These are phyloP conservation scores for Moelleriella libera DNA, from an alignment of 2,329 filamentous ascomycete species.

Conservation along the genomic window DNA sequence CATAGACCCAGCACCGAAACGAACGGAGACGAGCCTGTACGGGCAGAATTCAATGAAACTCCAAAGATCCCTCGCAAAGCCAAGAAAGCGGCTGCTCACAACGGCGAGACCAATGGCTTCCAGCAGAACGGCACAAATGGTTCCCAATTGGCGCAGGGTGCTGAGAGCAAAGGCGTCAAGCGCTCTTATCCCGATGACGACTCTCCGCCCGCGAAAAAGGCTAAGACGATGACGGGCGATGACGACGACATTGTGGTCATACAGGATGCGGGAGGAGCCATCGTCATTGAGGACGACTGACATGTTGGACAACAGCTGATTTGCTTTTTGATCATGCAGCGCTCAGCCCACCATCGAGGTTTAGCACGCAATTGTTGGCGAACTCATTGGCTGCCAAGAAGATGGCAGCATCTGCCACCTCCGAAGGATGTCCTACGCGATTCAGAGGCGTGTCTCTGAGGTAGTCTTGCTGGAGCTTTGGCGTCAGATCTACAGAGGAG, in stretches of 20 bases:
- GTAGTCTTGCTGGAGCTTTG: conserved; percentile 20
- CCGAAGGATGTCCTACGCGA: conserved; percentile 54
- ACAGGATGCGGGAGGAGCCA: conserved; percentile 44
- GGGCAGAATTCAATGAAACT: conserved; percentile 26
- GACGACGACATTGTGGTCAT: conserved; percentile 30
- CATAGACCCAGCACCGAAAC: conserved; percentile 24
- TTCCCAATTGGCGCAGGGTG: conserved; percentile 17
- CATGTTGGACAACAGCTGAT: not conserved
- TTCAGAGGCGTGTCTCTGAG: conserved; percentile 41
- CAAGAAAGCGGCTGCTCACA: conserved; percentile 25
- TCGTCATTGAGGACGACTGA: conserved; percentile 53
- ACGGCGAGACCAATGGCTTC: conserved; percentile 21
- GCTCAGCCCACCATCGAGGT: conserved; percentile 73
- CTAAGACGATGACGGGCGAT: conserved; percentile 22
- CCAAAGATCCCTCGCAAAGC: conserved; percentile 38
- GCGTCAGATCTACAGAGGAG: conserved; percentile 18
- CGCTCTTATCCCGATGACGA: conserved; percentile 28
- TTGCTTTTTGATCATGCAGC: conserved; percentile 31
- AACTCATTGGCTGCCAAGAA: conserved; percentile 70
- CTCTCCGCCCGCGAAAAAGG: conserved; percentile 32
- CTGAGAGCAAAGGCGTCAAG: conserved; percentile 26
- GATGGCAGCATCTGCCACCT: conserved; percentile 69
- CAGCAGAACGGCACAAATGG: conserved; percentile 26
- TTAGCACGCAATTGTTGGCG: conserved; percentile 76
- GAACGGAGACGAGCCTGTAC: conserved; percentile 39